A percentile compares a stretch with the other conserved stretches of the same genome.
phyloP scores from a whole-genome alignment of 2,329 filamentous ascomycete species.

The Calonectria ilicicola region DNA sequence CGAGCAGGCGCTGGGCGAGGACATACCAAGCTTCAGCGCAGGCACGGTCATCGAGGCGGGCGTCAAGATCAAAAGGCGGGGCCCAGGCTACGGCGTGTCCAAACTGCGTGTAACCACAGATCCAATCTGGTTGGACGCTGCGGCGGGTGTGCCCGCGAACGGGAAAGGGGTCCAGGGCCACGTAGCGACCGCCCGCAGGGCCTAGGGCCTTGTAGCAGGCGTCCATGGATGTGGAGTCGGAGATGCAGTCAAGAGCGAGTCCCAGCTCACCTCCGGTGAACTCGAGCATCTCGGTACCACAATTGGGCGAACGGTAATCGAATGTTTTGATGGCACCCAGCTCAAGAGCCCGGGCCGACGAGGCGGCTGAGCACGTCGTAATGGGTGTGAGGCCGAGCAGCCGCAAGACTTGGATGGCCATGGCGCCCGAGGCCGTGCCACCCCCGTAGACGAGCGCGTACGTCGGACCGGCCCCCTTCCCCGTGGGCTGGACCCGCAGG shows the following conservation, averaged over 20 bases:
- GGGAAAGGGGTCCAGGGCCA: neutral
- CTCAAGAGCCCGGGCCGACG: neutral
- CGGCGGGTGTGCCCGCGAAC: neutral
- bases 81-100: neutral
- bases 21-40: neutral
- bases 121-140: neutral
- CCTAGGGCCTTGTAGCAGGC: neutral
- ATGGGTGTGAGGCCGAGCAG: neutral
- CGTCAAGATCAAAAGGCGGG: neutral
- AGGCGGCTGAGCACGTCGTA: neutral
- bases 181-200: neutral
- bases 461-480: neutral
- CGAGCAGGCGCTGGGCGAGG: neutral
- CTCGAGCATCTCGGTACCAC: neutral
- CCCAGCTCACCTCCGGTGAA: neutral
- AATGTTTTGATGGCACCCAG: neutral
- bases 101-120: neutral
- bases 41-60: neutral
- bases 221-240: neutral
- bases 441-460: neutral
- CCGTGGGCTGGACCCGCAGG: neutral
- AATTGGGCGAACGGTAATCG: neutral
- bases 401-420: neutral
- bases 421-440: neutral
- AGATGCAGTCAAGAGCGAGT: neutral